Conservation (phyloP, 495 filamentous ascomycete species). For the Elaphomyces granulatus region DNA sequence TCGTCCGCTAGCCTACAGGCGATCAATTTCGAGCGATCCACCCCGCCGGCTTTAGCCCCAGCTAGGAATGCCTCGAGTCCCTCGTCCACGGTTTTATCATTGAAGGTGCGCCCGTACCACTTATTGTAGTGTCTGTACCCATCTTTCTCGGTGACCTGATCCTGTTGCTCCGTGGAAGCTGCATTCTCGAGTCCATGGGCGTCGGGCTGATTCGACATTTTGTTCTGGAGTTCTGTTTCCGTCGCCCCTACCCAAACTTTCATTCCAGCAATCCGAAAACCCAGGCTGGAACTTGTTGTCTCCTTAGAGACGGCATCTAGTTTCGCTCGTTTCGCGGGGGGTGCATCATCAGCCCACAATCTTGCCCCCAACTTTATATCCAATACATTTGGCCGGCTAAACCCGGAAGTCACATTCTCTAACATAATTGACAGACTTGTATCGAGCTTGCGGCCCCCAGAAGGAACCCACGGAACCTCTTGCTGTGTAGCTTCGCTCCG, state of each 20-base stretch:
- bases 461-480: slow-evolving; percentile 33
- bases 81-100: slow-evolving; percentile 50
- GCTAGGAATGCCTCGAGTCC: slow-evolving; percentile 67
- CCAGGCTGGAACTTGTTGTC: slow-evolving; percentile 68
- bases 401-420: slow-evolving; percentile 72
- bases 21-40: slow-evolving; percentile 39
- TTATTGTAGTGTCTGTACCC: slow-evolving; percentile 74
- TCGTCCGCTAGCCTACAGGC: slow-evolving; percentile 51
- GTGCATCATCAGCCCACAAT: slow-evolving; percentile 76
- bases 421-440: slow-evolving; percentile 73
- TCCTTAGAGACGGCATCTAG: slow-evolving; percentile 65
- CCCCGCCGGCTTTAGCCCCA: slow-evolving; percentile 39
- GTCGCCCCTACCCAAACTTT: slow-evolving; percentile 62
- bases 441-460: slow-evolving; percentile 41
- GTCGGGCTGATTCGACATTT: slow-evolving; percentile 21
- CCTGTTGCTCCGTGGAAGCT: slow-evolving; percentile 21
- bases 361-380: slow-evolving; percentile 83
- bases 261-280: slow-evolving; percentile 90
- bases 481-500: slow-evolving; percentile 5
- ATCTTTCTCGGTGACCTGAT: slow-evolving; percentile 29
- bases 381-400: slow-evolving; percentile 77
- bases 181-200: slow-evolving; percentile 30
- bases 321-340: slow-evolving; percentile 56
- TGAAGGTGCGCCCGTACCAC: slow-evolving; percentile 68
- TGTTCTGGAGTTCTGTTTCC: slow-evolving; percentile 14